These are phyloP conservation scores for Cardamine chenopodiifolia DNA, from an alignment of 345 rosid species.

Conservation along the genomic window DNA sequence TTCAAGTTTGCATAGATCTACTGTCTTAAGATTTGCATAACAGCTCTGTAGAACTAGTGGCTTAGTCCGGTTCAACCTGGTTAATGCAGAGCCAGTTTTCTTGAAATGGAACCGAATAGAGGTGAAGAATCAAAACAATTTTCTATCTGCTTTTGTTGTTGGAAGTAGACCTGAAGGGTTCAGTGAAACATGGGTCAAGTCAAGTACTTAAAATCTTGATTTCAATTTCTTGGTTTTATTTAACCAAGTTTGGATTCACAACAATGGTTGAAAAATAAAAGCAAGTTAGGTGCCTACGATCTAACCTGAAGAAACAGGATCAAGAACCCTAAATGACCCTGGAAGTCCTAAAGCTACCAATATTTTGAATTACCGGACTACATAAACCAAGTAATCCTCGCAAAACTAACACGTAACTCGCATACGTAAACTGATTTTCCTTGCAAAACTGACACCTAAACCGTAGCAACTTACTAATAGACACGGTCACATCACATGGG, in stretches of 20 bases:
- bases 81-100: background rate
- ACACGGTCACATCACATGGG: background rate
- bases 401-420: slow-evolving; percentile 3
- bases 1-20: slow-evolving; percentile 19
- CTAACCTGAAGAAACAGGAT: slow-evolving; percentile 6
- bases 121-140: slow-evolving; percentile 6
- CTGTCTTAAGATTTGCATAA: slow-evolving; percentile 12
- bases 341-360: slow-evolving; percentile 23
- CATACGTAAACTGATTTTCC: background rate
- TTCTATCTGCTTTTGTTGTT: background rate
- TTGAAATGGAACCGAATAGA: slow-evolving; percentile 1
- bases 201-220: background rate
- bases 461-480: slow-evolving; percentile 8
- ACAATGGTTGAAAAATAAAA: background rate
- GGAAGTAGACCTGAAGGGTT: background rate
- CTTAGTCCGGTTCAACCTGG: slow-evolving; percentile 13
- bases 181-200: background rate
- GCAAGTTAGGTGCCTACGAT: slow-evolving; percentile 3
- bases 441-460: slow-evolving; percentile 21
- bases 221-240: slow-evolving; percentile 9
- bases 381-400: slow-evolving; percentile 10
- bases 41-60: background rate
- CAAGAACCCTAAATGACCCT: background rate
- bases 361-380: slow-evolving; percentile 15
- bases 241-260: slow-evolving; percentile 19